Evolutionary conservation across 495 filamentous ascomycete genomes (phyloP), one percentile per base, ranked within the genome.

Genomic region (Copromyces sp.): DNA sequence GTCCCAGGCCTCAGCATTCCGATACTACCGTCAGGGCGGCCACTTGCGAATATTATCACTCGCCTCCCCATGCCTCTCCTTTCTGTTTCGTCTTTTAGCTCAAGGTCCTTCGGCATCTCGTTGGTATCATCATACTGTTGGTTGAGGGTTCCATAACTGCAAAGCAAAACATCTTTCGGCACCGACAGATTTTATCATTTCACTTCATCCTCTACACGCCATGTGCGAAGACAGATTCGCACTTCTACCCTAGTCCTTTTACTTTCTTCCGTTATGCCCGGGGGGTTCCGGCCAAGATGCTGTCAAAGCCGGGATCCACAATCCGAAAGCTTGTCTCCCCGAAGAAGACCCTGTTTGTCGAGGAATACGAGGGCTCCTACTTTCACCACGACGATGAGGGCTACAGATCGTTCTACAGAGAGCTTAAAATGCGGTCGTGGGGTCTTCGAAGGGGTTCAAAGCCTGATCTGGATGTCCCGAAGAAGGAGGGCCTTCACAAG

Each of bases 241-340:
- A 72, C 69, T 68, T 47, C 71, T 45, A 68, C 42, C 42, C 68
- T 38, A 65, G 24, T 39, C 42, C 61, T 68, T 41, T 47, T 39
- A 14, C 24, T 71, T 71, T 69, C 29, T 71, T 20, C 68, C 39
- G 20, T 17, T 42, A 68, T 69, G 45, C 70, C 24, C 68, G 53
- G 44, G 41, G 39, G 16, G 65, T 16, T 69, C 29, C 69, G 69
- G 72, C 73, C 76, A 82, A 39, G 72, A 85, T 86, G 83, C 77
- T 82, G 74, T 81, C 83, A 68, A 79, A 81, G 78, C 78, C 83
- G 41, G 77, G 77, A 70, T 79, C 82, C 75, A 84, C 77, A 75
- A 86, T 86, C 72, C 82, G 83, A 71, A 80, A 80, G 76, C 73
- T 84, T 39, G 82, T 85, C 70, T 79, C 82, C 17, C 80, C 80